Percentiles rank a stretch among this genome's conserved stretches.
These are phyloP conservation scores for Tetraselmis striata DNA, from an alignment of 139 green algal genomes.

Conservation along the genomic window DNA sequence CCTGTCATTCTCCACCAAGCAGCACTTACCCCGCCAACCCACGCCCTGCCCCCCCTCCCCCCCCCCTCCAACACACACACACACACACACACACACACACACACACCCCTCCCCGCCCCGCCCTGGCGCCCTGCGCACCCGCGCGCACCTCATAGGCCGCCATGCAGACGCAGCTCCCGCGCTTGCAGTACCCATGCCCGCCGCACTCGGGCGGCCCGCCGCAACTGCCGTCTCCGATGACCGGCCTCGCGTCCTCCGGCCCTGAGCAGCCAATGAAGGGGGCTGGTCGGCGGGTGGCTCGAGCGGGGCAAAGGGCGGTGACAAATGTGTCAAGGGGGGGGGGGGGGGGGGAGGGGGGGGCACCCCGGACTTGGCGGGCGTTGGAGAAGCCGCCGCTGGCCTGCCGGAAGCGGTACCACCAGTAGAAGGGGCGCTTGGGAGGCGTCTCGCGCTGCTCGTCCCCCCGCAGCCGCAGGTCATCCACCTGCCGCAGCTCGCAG, in stretches of 20 bases:
- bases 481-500: background rate
- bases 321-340: too few species aligned
- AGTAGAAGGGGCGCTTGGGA: constrained; percentile 5
- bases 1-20: too few species aligned
- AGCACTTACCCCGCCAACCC: too few species aligned
- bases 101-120: too few species aligned
- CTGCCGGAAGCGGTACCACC: constrained; percentile 1
- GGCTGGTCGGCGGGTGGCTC: too few species aligned
- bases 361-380: background rate
- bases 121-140: background rate
- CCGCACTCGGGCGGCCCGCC: background rate
- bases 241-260: background rate
- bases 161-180: background rate
- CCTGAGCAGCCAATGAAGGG: too few species aligned
- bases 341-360: background rate
- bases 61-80: too few species aligned
- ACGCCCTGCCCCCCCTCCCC: background rate
- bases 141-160: background rate
- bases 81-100: too few species aligned
- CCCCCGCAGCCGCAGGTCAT: background rate
- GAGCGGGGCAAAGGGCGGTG: too few species aligned
- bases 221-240: background rate
- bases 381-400: constrained; percentile 1
- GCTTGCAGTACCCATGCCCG: background rate
- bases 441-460: background rate